Conservation (phyloP, 2,329 filamentous ascomycete genomes). For the Pseudogymnoascus sp. region DNA sequence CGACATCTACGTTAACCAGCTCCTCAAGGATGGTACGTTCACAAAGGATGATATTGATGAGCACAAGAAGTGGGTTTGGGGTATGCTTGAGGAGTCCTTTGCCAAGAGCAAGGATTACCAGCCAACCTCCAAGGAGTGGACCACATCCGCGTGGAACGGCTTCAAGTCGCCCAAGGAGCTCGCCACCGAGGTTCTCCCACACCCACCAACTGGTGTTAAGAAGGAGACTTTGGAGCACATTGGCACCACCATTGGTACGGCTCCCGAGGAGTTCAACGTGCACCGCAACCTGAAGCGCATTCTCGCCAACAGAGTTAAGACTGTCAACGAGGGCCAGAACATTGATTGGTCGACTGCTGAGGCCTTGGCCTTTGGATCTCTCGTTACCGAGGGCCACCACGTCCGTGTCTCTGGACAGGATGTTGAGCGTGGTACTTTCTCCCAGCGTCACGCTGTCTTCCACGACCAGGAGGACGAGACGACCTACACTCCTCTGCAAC, state of each 20-base stretch:
- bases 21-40: constrained; percentile 86
- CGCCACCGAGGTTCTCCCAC: constrained; percentile 85
- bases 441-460: constrained; percentile 91
- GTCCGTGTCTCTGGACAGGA: constrained; percentile 97
- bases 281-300: constrained; percentile 98
- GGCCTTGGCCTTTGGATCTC: constrained; percentile 84
- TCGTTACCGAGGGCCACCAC: constrained; percentile 90
- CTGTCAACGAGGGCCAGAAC: constrained; percentile 80
- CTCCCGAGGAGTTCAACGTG: constrained; percentile 76
- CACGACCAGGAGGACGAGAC: constrained; percentile 94
- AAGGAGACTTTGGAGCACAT: constrained; percentile 68
- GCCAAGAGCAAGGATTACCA: constrained; percentile 95
- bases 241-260: constrained; percentile 66
- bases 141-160: constrained; percentile 97
- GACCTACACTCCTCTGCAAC: constrained; percentile 86
- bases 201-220: constrained; percentile 78
- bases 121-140: constrained; percentile 94
- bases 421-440: constrained; percentile 98
- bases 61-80: constrained; percentile 99
- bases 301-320: constrained; percentile 79
- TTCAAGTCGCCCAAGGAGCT: constrained; percentile 99
- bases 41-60: constrained; percentile 96
- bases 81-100: constrained; percentile 97
- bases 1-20: constrained; percentile 84
- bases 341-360: constrained; percentile 98